phyloP scores from a whole-genome alignment of 306 rosid genomes.

The Quercus gilva region DNA sequence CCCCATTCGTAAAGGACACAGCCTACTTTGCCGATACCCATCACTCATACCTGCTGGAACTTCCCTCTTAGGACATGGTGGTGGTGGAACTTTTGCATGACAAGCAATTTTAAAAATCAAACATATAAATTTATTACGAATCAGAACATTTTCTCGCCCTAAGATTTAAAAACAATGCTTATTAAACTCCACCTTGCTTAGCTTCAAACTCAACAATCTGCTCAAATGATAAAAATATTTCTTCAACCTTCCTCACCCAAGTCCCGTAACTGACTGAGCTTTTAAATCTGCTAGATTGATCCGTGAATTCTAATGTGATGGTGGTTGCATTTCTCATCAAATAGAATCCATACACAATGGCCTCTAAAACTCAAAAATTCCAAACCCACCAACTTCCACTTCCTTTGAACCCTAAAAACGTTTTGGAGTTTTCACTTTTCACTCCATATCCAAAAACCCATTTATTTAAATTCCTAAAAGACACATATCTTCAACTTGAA shows the following conservation, averaged over 20 bases:
- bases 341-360: slow-evolving; percentile 52
- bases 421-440: not conserved
- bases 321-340: slow-evolving; percentile 68
- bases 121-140: too few relatives aligned
- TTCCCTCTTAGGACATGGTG: slow-evolving; percentile 67
- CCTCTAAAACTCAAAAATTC: not conserved
- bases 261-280: slow-evolving; percentile 66
- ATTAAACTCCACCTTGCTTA: slow-evolving; percentile 77
- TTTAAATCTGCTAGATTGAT: slow-evolving; percentile 77
- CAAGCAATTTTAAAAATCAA: slow-evolving; percentile 83
- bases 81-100: slow-evolving; percentile 65
- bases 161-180: too few relatives aligned
- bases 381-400: not conserved
- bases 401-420: not conserved
- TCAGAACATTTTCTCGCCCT: too few relatives aligned
- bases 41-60: slow-evolving; percentile 14
- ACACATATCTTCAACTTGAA: not conserved
- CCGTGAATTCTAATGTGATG: slow-evolving; percentile 72
- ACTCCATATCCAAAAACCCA: not conserved
- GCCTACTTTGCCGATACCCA: slow-evolving; percentile 51
- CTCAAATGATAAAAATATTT: slow-evolving; percentile 63
- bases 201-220: slow-evolving; percentile 79
- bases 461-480: not conserved
- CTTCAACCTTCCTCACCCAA: slow-evolving; percentile 68
- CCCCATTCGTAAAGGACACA: slow-evolving; percentile 69